Evolutionary conservation across 768 basidiomycete species (phyloP).

Genomic region (Mycena filopes): DNA sequence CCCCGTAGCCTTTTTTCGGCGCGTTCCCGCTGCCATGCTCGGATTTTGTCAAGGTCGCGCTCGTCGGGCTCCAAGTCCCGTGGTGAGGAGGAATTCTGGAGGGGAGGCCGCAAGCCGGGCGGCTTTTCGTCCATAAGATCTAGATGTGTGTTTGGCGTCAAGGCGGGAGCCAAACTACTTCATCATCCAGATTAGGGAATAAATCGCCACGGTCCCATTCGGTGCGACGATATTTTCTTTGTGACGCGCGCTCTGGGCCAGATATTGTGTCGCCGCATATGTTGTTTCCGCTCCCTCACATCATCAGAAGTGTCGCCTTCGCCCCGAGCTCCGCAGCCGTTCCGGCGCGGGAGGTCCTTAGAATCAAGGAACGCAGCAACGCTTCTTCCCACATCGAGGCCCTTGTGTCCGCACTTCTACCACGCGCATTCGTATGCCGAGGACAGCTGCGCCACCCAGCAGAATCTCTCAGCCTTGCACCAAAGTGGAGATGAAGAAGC

Average conservation of each 20-base stretch:
- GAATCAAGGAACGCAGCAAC: too few species aligned
- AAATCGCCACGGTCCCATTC: background rate
- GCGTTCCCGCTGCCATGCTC: conserved; percentile 82
- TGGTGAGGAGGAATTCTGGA: conserved; percentile 64
- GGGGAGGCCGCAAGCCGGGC: conserved; percentile 53
- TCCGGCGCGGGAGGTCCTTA: too few species aligned
- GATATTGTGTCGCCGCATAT: background rate
- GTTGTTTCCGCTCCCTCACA: background rate
- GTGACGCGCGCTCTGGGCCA: too few species aligned
- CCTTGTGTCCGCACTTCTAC: background rate
- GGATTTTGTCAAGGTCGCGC: conserved; percentile 63
- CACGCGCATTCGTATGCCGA: background rate
- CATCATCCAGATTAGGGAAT: background rate
- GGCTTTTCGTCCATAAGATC: conserved; percentile 16
- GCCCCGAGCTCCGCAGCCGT: too few species aligned
- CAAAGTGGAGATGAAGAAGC: background rate
- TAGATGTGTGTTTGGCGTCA: conserved; percentile 2
- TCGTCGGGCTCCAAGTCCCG: conserved; percentile 65
- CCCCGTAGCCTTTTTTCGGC: conserved; percentile 72
- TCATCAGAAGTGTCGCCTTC: background rate
- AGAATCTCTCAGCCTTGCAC: background rate
- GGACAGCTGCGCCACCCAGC: background rate
- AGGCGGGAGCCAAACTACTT: background rate
- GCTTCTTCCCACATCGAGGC: background rate
- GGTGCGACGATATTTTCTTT: too few species aligned